Base-by-base conservation (phyloP, 2,329 filamentous ascomycete genomes). In the Nothophaeocryptopus gaeumannii region DNA sequence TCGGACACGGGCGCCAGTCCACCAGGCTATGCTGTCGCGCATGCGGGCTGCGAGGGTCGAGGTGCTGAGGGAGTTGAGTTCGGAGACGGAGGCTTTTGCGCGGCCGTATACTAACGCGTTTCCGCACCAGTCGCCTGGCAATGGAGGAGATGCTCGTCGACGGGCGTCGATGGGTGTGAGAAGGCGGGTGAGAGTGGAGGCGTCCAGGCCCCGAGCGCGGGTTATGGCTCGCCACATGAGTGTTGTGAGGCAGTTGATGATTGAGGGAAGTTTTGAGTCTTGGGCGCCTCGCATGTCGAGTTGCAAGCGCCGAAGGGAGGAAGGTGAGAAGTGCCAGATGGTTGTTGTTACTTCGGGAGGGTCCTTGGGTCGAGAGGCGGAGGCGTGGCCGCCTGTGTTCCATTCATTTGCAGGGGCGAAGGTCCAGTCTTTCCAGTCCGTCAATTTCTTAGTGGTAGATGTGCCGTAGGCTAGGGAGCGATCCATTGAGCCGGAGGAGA, bases 51-150 rank as follows among this genome's bases (percentile, higher is more conserved):
- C 53, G 1, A 56, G 39, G 2, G 44, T 43, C 13, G 39, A 14
- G 8, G 39, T 33, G 15, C 13, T 26, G 14, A 45, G 26, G 2
- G 45, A 45, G 12, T n/a, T 20, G 1, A 56, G 20, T 26, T 56
- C 53, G 5, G 32, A 26, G 2, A 39, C 50, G 20, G 46, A 50
- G 9, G 47, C 50, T 30, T 53, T 50, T 12, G 53, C 44, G 29
- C 53, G 53, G n/a, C 53, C 50, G 36, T 56, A 56, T 20, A 56
- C 53, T 2, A 56, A 39, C 2, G 50, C 53, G 33, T 35, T 50
- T 31, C 53, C 53, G 31, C 29, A 38, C 41, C 50, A 50, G 7
- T 26, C 20, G 3, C 20, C 20, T 26, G 20, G 20, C 20, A 26
- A 26, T 3, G 20, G 20, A 26, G 20, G 20, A 26, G 20, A 26